Percentiles rank a stretch among this genome's conserved stretches.
Conservation (phyloP, 2,329 filamentous ascomycete species). For the Sarocladium brachiariae region DNA sequence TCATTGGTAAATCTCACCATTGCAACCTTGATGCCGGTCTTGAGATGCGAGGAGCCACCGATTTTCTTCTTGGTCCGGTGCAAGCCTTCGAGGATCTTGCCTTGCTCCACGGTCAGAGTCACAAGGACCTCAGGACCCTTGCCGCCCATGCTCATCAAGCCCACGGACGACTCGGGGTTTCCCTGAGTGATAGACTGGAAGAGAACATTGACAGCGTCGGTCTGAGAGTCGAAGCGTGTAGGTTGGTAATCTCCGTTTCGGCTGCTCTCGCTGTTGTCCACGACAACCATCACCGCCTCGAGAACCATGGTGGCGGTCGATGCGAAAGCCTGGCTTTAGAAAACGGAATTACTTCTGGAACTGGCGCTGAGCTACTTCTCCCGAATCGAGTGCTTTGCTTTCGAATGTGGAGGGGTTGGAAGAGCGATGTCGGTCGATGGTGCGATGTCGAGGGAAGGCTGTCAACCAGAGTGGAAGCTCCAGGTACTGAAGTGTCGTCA, state of each 20-base stretch:
- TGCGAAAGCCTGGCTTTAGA: neutral
- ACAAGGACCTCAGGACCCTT: constrained; percentile 96
- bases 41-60: constrained; percentile 77
- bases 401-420: neutral
- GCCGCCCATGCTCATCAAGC: constrained; percentile 97
- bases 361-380: neutral
- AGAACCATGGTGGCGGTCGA: constrained; percentile 76
- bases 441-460: constrained; percentile 17
- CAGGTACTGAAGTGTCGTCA: constrained; percentile 28
- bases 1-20: constrained; percentile 53
- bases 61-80: constrained; percentile 89
- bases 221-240: constrained; percentile 91
- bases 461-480: constrained; percentile 17
- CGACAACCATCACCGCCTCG: constrained; percentile 99
- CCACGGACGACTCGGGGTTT: constrained; percentile 95
- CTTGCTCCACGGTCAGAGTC: constrained; percentile 91
- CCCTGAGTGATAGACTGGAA: constrained; percentile 93
- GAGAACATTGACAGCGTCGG: constrained; percentile 89
- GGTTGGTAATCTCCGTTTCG: constrained; percentile 91
- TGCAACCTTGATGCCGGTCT: constrained; percentile 91
- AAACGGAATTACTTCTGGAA: neutral
- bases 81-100: constrained; percentile 87
- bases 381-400: neutral
- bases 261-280: constrained; percentile 98
- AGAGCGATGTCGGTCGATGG: constrained; percentile 10